Conservation (phyloP, 192 early-diverging fungal species). For the Funneliformis mosseae region DNA sequence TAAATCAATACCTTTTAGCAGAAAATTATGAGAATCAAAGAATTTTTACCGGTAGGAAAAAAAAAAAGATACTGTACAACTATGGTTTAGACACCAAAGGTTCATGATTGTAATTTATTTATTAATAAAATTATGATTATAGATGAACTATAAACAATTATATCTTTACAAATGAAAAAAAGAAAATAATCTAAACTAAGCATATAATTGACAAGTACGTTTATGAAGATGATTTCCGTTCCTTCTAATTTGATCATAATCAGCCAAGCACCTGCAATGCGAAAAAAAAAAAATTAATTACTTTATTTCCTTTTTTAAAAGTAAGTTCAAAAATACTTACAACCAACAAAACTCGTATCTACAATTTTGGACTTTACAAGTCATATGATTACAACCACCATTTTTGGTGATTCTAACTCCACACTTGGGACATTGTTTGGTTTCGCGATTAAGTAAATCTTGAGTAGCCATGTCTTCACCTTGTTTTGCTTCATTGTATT, state of each 20-base stretch:
- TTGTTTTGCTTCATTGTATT: neutral
- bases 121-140: no score
- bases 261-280: slow-evolving; percentile 10
- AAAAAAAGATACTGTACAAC: no score
- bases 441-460: neutral
- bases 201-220: slow-evolving; percentile 3
- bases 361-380: slow-evolving; percentile 14
- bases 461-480: slow-evolving; percentile 1
- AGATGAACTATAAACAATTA: no score
- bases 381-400: slow-evolving; percentile 34
- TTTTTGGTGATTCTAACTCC: slow-evolving; percentile 13
- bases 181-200: neutral
- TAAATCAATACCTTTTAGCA: no score
- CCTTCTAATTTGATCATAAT: neutral
- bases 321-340: neutral
- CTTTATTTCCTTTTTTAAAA: neutral
- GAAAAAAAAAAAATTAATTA: neutral
- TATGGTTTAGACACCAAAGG: no score
- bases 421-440: slow-evolving; percentile 33
- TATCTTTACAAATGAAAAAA: neutral
- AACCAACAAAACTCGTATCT: slow-evolving; percentile 31
- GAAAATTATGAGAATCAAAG: no score
- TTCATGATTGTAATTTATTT: no score
- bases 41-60: no score
- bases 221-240: slow-evolving; percentile 2